Evolutionary conservation across 441 rosid species (phyloP).

Genomic region (Pelargonium australe): DNA sequence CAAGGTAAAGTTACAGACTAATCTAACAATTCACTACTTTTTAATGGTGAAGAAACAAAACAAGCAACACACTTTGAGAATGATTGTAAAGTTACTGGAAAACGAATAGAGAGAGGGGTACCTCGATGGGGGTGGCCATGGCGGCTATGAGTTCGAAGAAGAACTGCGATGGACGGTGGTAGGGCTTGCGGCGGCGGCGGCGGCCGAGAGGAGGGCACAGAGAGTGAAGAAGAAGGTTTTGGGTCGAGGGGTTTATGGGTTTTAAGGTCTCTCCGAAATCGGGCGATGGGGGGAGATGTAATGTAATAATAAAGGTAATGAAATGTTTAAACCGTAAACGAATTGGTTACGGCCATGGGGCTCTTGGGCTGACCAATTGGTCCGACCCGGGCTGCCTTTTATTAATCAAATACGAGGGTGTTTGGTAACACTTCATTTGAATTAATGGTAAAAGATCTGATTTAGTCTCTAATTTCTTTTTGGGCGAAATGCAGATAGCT

Average conservation of each 20-base stretch:
- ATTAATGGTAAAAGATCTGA: too few species aligned
- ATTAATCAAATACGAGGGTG: too few species aligned
- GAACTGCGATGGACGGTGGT: neutral
- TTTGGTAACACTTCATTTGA: too few species aligned
- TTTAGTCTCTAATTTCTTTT: too few species aligned
- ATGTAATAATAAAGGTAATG: neutral
- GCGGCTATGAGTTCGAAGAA: neutral
- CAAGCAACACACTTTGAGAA: constrained; percentile 5
- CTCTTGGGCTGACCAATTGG: neutral
- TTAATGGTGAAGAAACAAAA: neutral
- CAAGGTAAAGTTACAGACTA: neutral
- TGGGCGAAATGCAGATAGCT: too few species aligned
- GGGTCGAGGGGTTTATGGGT: neutral
- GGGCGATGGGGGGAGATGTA: neutral
- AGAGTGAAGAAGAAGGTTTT: neutral
- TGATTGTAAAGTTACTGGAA: neutral
- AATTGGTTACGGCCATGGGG: neutral
- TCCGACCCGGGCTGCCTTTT: constrained; percentile 6
- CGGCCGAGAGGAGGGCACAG: neutral
- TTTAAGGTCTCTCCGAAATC: constrained; percentile 6
- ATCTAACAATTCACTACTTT: constrained; percentile 1
- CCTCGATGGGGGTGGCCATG: constrained; percentile 11
- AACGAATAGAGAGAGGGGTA: neutral
- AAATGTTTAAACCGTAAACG: neutral
- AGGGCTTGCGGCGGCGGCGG: constrained; percentile 1